Evolutionary conservation across 2,329 filamentous ascomycete species (phyloP).

Genomic region (Fusarium virguliforme): DNA sequence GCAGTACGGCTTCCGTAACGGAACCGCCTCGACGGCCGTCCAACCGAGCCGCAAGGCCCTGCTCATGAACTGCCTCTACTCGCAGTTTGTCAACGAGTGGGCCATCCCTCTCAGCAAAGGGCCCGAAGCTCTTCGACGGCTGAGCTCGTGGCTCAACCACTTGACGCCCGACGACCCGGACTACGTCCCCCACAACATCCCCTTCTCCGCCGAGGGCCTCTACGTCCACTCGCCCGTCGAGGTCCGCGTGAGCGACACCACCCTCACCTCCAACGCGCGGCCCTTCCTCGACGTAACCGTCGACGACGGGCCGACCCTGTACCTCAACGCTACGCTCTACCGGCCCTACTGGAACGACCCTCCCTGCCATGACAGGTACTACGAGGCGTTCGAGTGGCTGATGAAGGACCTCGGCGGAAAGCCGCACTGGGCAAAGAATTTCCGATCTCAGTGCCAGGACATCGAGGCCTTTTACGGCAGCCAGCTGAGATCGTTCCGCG

Average conservation of each 20-base stretch:
- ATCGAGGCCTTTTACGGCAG: conserved; percentile 79
- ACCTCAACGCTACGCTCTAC: conserved; percentile 92
- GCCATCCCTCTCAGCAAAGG: conserved; percentile 89
- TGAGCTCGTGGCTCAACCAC: conserved; percentile 87
- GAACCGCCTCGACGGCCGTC: conserved; percentile 78
- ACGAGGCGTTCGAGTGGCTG: conserved; percentile 90
- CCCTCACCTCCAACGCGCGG: conserved; percentile 55
- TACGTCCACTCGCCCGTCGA: conserved; percentile 94
- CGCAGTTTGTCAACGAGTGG: conserved; percentile 99
- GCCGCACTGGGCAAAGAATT: conserved; percentile 97
- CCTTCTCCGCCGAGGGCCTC: conserved; percentile 83
- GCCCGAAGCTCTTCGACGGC: conserved; percentile 86
- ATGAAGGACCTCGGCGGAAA: conserved; percentile 88
- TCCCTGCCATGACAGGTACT: conserved; percentile 83
- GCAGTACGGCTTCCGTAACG: conserved; percentile 92
- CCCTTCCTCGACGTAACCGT: conserved; percentile 79
- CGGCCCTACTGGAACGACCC: conserved; percentile 85
- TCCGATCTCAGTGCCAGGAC: conserved; percentile 73
- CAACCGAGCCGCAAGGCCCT: conserved; percentile 86
- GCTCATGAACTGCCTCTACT: conserved; percentile 97
- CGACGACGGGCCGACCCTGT: conserved; percentile 80
- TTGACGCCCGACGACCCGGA: conserved; percentile 74
- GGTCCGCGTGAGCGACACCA: conserved; percentile 86
- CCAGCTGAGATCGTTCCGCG: conserved; percentile 77
- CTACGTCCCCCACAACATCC: conserved; percentile 79